Base-by-base conservation (phyloP, 2,329 filamentous ascomycete genomes). In the Anisogramma anomala region DNA sequence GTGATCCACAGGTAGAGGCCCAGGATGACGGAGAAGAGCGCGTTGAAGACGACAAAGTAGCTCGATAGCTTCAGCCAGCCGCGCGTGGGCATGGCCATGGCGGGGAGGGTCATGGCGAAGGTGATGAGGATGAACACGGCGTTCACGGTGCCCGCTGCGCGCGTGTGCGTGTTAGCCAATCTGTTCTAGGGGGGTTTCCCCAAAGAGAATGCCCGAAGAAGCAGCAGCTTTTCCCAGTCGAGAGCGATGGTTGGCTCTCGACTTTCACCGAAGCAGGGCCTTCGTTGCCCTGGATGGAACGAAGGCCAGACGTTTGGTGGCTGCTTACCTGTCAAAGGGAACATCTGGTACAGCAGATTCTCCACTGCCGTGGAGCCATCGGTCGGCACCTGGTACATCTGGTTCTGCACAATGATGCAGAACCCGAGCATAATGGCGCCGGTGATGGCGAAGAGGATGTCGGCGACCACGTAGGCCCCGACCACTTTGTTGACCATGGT, bases 1-100 rank as follows among this genome's bases (percentile, higher is more conserved):
- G 79, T 65, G 54, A 86, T 73, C 84, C 82, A 86, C 48, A 85
- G 66, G 48, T 71, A 68, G 35, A 84, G 62, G 33, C 82, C 82
- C 26, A 85, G 63, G 42, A 73, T 61, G 54, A 85, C 61, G 15
- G 74, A 82, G 59, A 82, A 81, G 38, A 82, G 43, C 2, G 65
- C 72, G 55, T 72, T 77, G 31, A 76, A 41, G n/a, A 75, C 67
- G 30, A 81, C 63, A 55, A 83, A 59, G 62, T 76, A 82, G 36
- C 74, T 77, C 43, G 79, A 75, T 13, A 79, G 48, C 58, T 85
- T 84, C 52, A 89, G 69, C 75, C 79, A 84, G 48, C 71, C 68
- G 48, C 82, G 72, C 36, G 69, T 74, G 4, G 77, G 74, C 45
- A 82, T 74, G 48, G 80, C 68, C 41, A 89, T 64, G n/a, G 75